phyloP scores from a whole-genome alignment of 75 land plant species.

The Sequoia sempervirens region DNA sequence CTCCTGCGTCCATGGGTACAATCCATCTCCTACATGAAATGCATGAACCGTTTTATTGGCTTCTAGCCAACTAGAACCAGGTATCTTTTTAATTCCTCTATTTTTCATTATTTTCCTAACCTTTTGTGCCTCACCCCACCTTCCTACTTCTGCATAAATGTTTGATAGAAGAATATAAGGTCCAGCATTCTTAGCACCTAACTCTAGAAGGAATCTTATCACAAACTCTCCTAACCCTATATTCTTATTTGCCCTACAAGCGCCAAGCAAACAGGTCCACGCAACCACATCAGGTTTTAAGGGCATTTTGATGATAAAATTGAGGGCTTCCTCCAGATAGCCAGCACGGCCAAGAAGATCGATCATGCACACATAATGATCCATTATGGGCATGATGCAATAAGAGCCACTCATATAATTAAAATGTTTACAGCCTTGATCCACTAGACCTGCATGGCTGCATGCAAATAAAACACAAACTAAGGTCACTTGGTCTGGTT shows the following conservation, averaged over 20 bases:
- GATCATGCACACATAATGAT: slow-evolving; percentile 25
- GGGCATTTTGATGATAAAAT: slow-evolving; percentile 36
- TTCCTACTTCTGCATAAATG: slow-evolving; percentile 17
- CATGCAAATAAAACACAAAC: slow-evolving; percentile 19
- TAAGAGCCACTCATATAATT: slow-evolving; percentile 11
- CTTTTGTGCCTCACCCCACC: slow-evolving; percentile 13
- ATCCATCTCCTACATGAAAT: slow-evolving; percentile 14
- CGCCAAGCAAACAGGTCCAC: slow-evolving; percentile 20
- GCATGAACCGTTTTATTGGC: slow-evolving; percentile 17
- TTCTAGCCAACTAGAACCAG: slow-evolving; percentile 54
- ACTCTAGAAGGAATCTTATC: slow-evolving; percentile 1
- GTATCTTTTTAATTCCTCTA: slow-evolving; percentile 21
- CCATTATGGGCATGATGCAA: slow-evolving; percentile 9
- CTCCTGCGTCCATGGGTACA: slow-evolving; percentile 2
- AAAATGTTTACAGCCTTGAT: slow-evolving; percentile 14
- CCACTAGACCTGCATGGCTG: slow-evolving; percentile 23
- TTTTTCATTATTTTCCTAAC: slow-evolving; percentile 15
- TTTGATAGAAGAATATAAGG: slow-evolving; percentile 21
- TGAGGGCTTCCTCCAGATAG: slow-evolving; percentile 13
- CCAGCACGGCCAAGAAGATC: slow-evolving; percentile 31
- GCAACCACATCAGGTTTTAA: slow-evolving; percentile 32
- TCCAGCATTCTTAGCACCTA: slow-evolving; percentile 15
- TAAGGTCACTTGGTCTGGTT: slow-evolving; percentile 15
- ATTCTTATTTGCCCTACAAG: slow-evolving; percentile 18
- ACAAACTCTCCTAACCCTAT: slow-evolving; percentile 16